Base-by-base conservation (phyloP, 2,329 filamentous ascomycete species). In the Conoideocrella luteorostrata region DNA sequence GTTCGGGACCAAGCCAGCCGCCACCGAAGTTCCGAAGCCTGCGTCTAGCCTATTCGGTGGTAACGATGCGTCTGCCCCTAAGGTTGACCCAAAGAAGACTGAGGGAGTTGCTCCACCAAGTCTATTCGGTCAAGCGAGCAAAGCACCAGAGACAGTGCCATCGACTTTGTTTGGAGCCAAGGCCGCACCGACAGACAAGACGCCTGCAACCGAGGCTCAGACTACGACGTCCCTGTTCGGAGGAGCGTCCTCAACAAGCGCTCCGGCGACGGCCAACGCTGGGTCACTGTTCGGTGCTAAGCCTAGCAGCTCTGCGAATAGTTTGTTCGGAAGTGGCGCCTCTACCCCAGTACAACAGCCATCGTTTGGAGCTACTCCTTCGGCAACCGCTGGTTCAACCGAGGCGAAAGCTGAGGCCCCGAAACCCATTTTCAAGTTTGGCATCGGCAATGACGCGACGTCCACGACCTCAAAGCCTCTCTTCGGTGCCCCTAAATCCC, bases 401-500 rank as follows among this genome's bases (percentile, higher is more conserved):
- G 37, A 45, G n/a, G 29, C 42, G 5, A 34, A 40, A 11, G 22
- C 41, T 15, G 39, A 45, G 39, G 32, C 57, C 13, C 51, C 57
- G 17, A 51, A 56, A 24, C 56, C 63, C 13, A 51, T 54, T 4
- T 64, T 69, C 50, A 57, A 50, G 41, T 70, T 69, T 39, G 61
- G 59, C 12, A 50, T 37, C 17, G 48, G 46, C 22, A 48, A 48
- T 24, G 50, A 51, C 38, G 28, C 61, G 3, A 60, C 62, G 35
- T 49, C 52, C 40, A 29, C 61, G 2, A 61, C 53, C 17, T 39
- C 57, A 12, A 69, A 67, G 51, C 61, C 67, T 12, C 48, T 67
- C 12, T 71, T 71, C 43, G 61, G 60, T 12, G 52, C 59, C 7
- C 58, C 63, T 22, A 64, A 62, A 45, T 64, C 66, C 22, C 58